Conservation (phyloP, 139 green algal genomes). For the Eudorina sp. region DNA sequence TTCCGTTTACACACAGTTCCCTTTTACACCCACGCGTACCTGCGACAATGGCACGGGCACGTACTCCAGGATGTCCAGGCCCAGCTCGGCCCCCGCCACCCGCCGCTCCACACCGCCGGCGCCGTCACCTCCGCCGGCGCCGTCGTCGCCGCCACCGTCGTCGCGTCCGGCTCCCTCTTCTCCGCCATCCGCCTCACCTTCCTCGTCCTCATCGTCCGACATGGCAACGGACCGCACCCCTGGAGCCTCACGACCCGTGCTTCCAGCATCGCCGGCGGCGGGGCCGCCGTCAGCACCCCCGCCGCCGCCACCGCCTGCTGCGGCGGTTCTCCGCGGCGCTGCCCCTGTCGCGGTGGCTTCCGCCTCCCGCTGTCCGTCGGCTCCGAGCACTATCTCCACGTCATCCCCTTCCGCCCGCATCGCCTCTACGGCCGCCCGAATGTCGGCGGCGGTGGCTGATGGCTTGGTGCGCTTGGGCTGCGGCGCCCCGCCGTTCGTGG, state of each 20-base stretch:
- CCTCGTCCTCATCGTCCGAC: background rate
- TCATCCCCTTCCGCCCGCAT: constrained; percentile 12
- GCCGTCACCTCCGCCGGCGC: background rate
- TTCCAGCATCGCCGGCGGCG: too few relatives aligned
- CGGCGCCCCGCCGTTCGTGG: too few relatives aligned
- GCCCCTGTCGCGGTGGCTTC: too few relatives aligned
- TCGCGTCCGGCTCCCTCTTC: constrained; percentile 7
- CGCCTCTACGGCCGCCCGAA: constrained; percentile 44
- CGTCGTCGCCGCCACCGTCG: background rate
- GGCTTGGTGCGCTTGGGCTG: background rate
- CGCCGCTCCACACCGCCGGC: background rate
- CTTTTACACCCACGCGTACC: constrained; percentile 14
- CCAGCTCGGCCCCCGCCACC: constrained; percentile 21
- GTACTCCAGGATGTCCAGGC: constrained; percentile 32
- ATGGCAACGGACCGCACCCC: background rate
- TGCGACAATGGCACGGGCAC: constrained; percentile 39
- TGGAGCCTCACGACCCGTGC: background rate
- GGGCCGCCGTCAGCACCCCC: background rate
- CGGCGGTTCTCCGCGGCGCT: too few relatives aligned
- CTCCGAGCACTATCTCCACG: background rate
- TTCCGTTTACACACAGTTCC: too few relatives aligned
- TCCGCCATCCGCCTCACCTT: background rate
- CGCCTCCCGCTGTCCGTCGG: background rate
- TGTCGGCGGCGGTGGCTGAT: constrained; percentile 9
- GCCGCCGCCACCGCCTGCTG: background rate